Base-by-base conservation (phyloP, 805 yeast species). In the Zygoascus tannicola region DNA sequence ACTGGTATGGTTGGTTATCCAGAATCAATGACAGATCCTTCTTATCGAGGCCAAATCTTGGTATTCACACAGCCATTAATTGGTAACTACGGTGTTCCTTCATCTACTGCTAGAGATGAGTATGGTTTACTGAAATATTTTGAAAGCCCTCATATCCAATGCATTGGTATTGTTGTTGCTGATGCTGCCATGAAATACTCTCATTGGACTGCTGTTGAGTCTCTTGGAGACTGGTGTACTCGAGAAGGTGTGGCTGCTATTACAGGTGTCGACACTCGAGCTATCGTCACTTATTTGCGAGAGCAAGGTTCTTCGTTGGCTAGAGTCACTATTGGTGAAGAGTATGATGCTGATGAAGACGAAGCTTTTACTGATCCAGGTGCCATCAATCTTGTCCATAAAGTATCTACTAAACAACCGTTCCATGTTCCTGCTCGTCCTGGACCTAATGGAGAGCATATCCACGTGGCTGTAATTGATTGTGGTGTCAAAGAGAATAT, bases 201-300 rank as follows among this genome's bases (percentile, higher is more conserved):
- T n/a, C 99, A 92, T 65, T 92, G 98, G 98, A 88, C 97, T 32
- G 99, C 99, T 3, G 95, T 92, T 28, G 97, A 92, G 69, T 81
- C 94, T 16, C 74, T 92, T 46, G 83, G 85, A 48, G 85, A 84
- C 56, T 92, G 97, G 98, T 92, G 98, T 70, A 78, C 84, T 66
- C 80, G 95, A 61, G 94, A 87, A 56, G 95, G 95, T 35, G 92
- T 94, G 44, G 94, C 97, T 45, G 94, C 96, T 38, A 83, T 92
- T 56, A 78, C 96, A 35, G 98, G 97, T 50, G 96, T 92, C 38
- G 99, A 92, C 65, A 92, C 99, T 52, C 84, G 98, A 71, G 85
- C 88, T 45, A 75, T 92, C 52, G 97, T 92, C 45, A 76, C 90
- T 37, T 85, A 81, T 59, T 76, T 92, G 66, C 84, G 98, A 70